Conservation (phyloP, 2,329 filamentous ascomycete species). For the Penicillium hordei region DNA sequence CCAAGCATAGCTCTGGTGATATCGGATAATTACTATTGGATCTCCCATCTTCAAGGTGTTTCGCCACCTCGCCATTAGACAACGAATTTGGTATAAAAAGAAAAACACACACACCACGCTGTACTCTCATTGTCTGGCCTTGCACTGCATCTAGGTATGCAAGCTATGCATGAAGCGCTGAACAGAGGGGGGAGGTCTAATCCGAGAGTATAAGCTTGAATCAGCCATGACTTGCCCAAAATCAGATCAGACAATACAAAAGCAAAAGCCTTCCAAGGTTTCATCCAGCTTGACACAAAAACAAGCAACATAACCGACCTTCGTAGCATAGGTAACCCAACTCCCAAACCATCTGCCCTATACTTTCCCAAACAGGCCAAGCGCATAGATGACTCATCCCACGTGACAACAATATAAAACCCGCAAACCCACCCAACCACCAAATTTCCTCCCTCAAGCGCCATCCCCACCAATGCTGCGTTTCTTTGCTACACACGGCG, state of each 20-base stretch:
- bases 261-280: not conserved
- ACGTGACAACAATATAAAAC: slow-evolving; percentile 14
- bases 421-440: slow-evolving; percentile 2
- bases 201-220: not conserved
- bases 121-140: not conserved
- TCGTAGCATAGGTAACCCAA: not conserved
- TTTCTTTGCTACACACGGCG: slow-evolving; percentile 88
- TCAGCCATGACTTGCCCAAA: not conserved
- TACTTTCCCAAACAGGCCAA: slow-evolving; percentile 5
- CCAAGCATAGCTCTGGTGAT: not conserved
- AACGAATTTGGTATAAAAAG: not conserved
- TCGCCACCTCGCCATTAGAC: not conserved
- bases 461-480: slow-evolving; percentile 87
- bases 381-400: slow-evolving; percentile 15
- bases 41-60: not conserved
- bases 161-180: not conserved
- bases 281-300: too few relatives aligned
- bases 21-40: not conserved
- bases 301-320: not conserved
- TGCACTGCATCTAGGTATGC: not conserved
- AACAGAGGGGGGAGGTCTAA: not conserved
- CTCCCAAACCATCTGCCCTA: not conserved
- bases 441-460: slow-evolving; percentile 55
- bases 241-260: not conserved
- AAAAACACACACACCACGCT: not conserved